A percentile compares a stretch with the other conserved stretches of the same genome.
These are phyloP conservation scores for Candida odintsovae DNA, from an alignment of 805 yeast genomes.

Conservation along the genomic window DNA sequence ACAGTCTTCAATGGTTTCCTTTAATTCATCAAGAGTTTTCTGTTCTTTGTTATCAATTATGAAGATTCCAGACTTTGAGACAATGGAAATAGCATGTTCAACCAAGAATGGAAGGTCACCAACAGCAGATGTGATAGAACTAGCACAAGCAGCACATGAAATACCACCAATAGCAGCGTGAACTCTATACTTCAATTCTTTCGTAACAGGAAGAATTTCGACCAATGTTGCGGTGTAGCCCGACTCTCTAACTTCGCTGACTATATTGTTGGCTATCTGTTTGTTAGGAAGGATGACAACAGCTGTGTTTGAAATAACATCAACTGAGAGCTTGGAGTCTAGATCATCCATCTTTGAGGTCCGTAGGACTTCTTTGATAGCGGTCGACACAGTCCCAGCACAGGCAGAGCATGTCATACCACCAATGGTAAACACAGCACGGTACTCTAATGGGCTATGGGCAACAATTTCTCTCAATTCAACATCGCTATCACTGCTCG, in stretches of 20 bases:
- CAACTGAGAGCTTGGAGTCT: constrained; percentile 37
- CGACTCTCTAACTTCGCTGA: constrained; percentile 39
- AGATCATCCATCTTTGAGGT: constrained; percentile 8
- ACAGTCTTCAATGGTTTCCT: constrained; percentile 49
- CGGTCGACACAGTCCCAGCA: constrained; percentile 40
- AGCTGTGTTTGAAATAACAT: constrained; percentile 46
- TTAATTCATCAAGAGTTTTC: constrained; percentile 33
- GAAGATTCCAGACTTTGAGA: constrained; percentile 61
- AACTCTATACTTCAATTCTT: constrained; percentile 42
- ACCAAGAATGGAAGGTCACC: constrained; percentile 45
- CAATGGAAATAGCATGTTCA: constrained; percentile 47
- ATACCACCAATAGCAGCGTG: constrained; percentile 67
- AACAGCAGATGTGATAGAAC: constrained; percentile 45
- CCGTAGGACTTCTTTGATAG: constrained; percentile 27
- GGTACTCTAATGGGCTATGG: constrained; percentile 23
- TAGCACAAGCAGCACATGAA: constrained; percentile 68
- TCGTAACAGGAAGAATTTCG: constrained; percentile 54
- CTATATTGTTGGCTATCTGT: constrained; percentile 42
- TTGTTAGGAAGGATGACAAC: constrained; percentile 48
- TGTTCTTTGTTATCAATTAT: constrained; percentile 39
- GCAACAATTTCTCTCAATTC: constrained; percentile 23
- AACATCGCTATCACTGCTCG: constrained; percentile 17
- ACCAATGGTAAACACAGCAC: constrained; percentile 50
- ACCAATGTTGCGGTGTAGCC: constrained; percentile 46
- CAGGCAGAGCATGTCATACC: constrained; percentile 74